Base-by-base conservation (phyloP, 2,329 filamentous ascomycete genomes). In the Claviceps humidiphila region DNA sequence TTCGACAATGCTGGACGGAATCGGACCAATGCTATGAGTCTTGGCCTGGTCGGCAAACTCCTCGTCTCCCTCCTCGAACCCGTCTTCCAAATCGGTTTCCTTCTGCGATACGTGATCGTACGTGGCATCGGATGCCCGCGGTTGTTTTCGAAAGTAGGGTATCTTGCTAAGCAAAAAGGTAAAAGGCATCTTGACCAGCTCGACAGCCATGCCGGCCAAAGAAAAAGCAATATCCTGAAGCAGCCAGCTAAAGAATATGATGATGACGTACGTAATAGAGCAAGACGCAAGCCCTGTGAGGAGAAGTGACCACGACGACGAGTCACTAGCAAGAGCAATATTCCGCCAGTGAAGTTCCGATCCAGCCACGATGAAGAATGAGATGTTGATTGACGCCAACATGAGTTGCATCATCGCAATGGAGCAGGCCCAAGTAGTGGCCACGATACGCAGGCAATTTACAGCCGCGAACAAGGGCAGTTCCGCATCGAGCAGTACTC, bases 331-430 rank as follows among this genome's bases (percentile, higher is more conserved):
- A 42, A 64, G 51, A 3, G 54, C 59, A 17, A 61, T 57, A 47
- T 63, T 63, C 14, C 60, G 58, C 62, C 62, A 64, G 41, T 62
- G 61, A 17, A 64, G 59, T 47, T 64, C 62, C 1, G 61, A 59
- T 16, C 59, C 59, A 5, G 60, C 58, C 9, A 66, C 60, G 8
- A 57, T 50, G 52, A 66, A 68, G 44, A 68, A 68, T 3, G 65
- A 61, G 2, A 67, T 58, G 50, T 53, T 60, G 39, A 61, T 53
- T 39, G 52, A 49, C 6, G 54, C 57, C 11, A 60, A 58, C 51
- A 60, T 53, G 40, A 56, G 56, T 17, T 56, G 57, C 7, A 57
- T 56, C 13, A 60, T 51, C 8, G 62, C 52, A 22, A 65, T 56
- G 7, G 64, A 50, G 5, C 50, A 59, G 38, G 48, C 58, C 26